Base-by-base conservation (phyloP, 2,329 filamentous ascomycete genomes). In the Ceratocystis alfenasii region DNA sequence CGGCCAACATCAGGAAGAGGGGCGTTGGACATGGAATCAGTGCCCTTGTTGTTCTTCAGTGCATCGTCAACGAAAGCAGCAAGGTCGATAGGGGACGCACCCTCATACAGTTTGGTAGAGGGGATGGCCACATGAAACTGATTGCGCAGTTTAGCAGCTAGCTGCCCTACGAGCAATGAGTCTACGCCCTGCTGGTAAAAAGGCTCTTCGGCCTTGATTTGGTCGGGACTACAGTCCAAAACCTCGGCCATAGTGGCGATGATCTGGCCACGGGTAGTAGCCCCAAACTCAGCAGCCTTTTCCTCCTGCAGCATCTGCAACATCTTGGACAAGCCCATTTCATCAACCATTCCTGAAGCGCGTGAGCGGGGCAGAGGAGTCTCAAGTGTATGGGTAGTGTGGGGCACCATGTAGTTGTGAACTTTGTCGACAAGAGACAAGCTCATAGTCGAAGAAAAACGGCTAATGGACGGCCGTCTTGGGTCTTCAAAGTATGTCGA, bases 161-260 rank as follows among this genome's bases (percentile, higher is more conserved):
- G 75, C 44, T 76, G 76, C 1, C 81, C 82, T 41, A 81, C 81
- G 22, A 75, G 75, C 60, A 84, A 74, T 45, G 80, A 82, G 69
- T 83, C 80, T 20, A 82, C 81, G 5, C 81, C 81, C 17, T 81
- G 74, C 12, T 75, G 74, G 69, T 82, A 82, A 70, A 83, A 82
- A 70, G 82, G 79, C 0, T 78, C 77, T 1, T 75, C 71, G 0
- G 70, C 68, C 0, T 73, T 70, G 12, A 82, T 73, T 1, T 80
- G 76, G 2, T 72, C 71, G 0, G 73, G 69, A 1, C 74, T 71
- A 12, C 77, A 74, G 2, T 74, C 73, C 10, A 83, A 73, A 1
- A 81, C 74, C 2, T 76, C 71, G 6, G 78, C 77, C 65, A 82
- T 82, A 12, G 74, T 74, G 6, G 75, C 73, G 3, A 69, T 70